Base-by-base conservation (phyloP, 805 yeast species). In the Candida suzukii region DNA sequence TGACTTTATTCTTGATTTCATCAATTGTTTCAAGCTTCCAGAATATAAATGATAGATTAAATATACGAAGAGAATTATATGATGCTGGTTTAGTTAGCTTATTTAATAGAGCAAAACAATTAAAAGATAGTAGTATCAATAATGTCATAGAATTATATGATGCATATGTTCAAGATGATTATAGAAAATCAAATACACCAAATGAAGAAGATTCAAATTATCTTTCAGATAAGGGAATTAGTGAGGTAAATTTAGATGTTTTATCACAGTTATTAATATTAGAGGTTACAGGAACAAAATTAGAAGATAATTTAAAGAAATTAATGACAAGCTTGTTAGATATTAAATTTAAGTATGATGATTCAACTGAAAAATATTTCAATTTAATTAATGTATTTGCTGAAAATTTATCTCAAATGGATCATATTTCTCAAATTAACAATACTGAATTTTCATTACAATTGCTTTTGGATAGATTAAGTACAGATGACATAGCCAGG, bases 1-100 rank as follows among this genome's bases (percentile, higher is more conserved):
- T 85, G 3, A 79, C 95, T 0, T 66, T 88, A 67, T 72, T 85
- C 31, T 68, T 91, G 33, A 66, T 88, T 27, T 79, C 80, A 50
- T 78, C 88, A 1, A 68, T 90, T 17, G 68, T 77, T 13, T 72
- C 67, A 48, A 77, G 75, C 11, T 50, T 50, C 38, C 47, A 46
- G 3, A 47, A 45, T 14, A 22, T 42, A 1, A 37, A 55, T 13
- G 74, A 68, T 38, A 65, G 93, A 40, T 63, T 74, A 9, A 76
- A 74, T 46, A 58, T 86, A 11, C 71, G 95, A 39, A 68, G 80
- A 1, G 80, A 70, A 49, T 63, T 86, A 43, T 70, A 70, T 45
- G 71, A 79, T 13, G 71, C 75, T 14, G 84, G 86, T 0, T 57
- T 85, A 11, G 69, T 67, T 17, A 59, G 68, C 31, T 61, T 84